Evolutionary conservation across 805 yeast genomes (phyloP).

Genomic region (Yamadazyma akitaensis): DNA sequence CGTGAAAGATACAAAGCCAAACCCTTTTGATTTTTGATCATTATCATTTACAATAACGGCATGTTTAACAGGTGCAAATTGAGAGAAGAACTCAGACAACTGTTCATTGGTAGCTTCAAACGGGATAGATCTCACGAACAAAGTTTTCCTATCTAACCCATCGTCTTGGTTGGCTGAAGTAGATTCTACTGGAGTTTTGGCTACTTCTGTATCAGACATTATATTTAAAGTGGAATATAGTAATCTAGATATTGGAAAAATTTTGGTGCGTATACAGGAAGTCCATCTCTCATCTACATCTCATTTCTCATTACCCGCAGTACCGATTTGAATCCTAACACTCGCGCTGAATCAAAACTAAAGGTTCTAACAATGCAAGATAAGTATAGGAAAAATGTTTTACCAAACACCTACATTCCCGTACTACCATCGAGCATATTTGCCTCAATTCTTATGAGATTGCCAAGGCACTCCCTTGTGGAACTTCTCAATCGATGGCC

Average conservation of each 20-base stretch:
- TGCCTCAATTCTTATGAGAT: conserved; percentile 20
- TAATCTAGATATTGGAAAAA: neutral
- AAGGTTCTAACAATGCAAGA: neutral
- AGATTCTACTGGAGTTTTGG: neutral
- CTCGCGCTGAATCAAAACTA: neutral
- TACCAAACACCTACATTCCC: conserved; percentile 41
- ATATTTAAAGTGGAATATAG: neutral
- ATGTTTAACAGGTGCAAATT: conserved; percentile 92
- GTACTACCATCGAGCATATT: conserved; percentile 22
- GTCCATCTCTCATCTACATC: conserved; percentile 1
- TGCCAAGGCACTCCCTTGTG: conserved; percentile 30
- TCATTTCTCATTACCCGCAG: conserved; percentile 3
- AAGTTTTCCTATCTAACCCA: conserved; percentile 54
- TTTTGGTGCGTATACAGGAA: conserved; percentile 6
- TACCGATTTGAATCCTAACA: neutral
- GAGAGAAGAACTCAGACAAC: conserved; percentile 80
- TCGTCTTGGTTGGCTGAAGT: conserved; percentile 17
- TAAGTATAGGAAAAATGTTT: conserved; percentile 18
- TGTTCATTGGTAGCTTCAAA: conserved; percentile 76
- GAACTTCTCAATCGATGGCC: conserved; percentile 37
- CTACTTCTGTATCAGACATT: conserved; percentile 1
- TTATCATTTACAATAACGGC: conserved; percentile 85
- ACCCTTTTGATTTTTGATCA: conserved; percentile 79
- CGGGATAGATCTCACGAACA: conserved; percentile 87
- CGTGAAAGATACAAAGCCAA: conserved; percentile 91